Evolutionary conservation across 495 filamentous ascomycete species (phyloP).

Genomic region (Podospora fimiseda): DNA sequence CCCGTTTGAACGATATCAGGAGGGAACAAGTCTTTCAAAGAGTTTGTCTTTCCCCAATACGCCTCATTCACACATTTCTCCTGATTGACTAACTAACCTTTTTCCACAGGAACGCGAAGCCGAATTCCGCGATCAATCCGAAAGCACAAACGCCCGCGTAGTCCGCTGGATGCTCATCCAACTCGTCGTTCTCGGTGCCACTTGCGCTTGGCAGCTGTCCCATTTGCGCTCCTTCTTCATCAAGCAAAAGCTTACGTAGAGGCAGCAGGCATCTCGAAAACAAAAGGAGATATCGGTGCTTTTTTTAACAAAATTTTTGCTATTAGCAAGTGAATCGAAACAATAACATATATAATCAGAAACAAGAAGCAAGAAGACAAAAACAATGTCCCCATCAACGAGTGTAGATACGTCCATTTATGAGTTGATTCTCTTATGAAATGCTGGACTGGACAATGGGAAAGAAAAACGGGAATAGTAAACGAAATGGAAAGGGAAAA

Average conservation of each 20-base stretch:
- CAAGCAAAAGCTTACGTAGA: constrained; percentile 94
- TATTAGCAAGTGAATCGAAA: no score
- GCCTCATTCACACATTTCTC: background rate
- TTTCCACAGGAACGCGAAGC: constrained; percentile 79
- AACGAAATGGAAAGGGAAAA: no score
- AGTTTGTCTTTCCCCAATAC: constrained; percentile 47
- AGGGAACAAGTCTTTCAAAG: constrained; percentile 95
- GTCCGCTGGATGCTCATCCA: constrained; percentile 93
- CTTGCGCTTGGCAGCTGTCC: constrained; percentile 95
- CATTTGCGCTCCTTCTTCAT: constrained; percentile 97
- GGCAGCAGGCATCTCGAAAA: no score
- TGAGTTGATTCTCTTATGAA: no score
- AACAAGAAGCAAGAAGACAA: no score
- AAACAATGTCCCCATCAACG: no score
- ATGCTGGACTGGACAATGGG: no score
- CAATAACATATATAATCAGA: no score
- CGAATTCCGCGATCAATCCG: constrained; percentile 96
- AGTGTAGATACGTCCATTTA: no score
- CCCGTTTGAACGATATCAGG: constrained; percentile 78
- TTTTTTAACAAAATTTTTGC: no score
- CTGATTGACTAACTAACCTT: background rate
- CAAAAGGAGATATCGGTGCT: background rate
- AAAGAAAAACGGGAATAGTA: no score
- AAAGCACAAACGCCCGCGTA: constrained; percentile 85
- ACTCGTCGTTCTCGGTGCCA: constrained; percentile 75